Conservation (phyloP, 257 asterid species). For the Fraxinus americana region DNA sequence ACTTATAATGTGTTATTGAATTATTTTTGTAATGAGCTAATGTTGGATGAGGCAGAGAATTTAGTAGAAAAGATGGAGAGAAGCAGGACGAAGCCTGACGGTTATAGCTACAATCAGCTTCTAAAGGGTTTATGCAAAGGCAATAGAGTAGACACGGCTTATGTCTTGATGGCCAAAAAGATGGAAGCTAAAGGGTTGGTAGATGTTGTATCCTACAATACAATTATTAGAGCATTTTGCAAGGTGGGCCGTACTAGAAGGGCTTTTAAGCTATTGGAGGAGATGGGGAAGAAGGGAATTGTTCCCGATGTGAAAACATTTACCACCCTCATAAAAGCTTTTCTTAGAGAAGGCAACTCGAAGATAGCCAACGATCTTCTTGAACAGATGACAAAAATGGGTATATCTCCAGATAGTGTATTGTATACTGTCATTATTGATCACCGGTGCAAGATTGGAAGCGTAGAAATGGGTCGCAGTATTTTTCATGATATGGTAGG, state of each 20-base stretch:
- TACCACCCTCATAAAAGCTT: slow-evolving; percentile 72
- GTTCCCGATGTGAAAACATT: slow-evolving; percentile 78
- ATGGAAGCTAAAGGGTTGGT: slow-evolving; percentile 74
- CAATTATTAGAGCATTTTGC: slow-evolving; percentile 73
- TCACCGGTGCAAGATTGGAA: slow-evolving; percentile 68
- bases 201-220: slow-evolving; percentile 88
- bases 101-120: slow-evolving; percentile 80
- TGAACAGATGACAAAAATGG: slow-evolving; percentile 67
- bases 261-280: slow-evolving; percentile 66
- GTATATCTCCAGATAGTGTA: slow-evolving; percentile 61
- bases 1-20: slow-evolving; percentile 78
- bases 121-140: slow-evolving; percentile 84
- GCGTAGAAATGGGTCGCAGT: slow-evolving; percentile 56
- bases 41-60: slow-evolving; percentile 79
- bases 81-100: slow-evolving; percentile 67
- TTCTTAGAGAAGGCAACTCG: slow-evolving; percentile 70
- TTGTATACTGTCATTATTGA: slow-evolving; percentile 71
- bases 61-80: slow-evolving; percentile 71
- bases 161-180: slow-evolving; percentile 54
- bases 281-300: slow-evolving; percentile 75
- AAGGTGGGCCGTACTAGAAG: slow-evolving; percentile 46
- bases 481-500: slow-evolving; percentile 67
- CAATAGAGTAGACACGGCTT: slow-evolving; percentile 74
- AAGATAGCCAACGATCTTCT: slow-evolving; percentile 58
- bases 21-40: slow-evolving; percentile 64